A percentile compares a stretch with the other conserved stretches of the same genome.
phyloP scores from a whole-genome alignment of 148 eudicot genomes.

The Oxyria digyna region DNA sequence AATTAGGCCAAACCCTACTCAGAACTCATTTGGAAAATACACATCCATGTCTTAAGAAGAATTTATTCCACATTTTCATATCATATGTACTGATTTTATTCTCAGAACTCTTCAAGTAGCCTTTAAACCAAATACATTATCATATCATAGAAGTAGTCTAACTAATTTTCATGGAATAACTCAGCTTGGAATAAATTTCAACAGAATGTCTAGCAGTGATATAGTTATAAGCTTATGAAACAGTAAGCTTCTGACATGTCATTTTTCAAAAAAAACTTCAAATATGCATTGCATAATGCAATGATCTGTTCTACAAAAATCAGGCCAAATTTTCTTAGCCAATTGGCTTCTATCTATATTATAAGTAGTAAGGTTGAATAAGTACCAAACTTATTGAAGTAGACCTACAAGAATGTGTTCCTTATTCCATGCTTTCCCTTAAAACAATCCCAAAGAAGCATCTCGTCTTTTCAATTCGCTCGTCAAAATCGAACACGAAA shows the following conservation, averaged over 20 bases:
- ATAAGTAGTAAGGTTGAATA: constrained; percentile 46
- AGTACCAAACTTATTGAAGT: constrained; percentile 72
- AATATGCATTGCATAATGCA: background rate
- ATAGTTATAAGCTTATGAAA: background rate
- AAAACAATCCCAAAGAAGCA: constrained; percentile 55
- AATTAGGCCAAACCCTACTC: background rate
- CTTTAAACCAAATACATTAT: background rate
- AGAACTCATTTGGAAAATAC: background rate
- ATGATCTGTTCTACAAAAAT: constrained; percentile 12
- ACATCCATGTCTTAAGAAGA: constrained; percentile 6
- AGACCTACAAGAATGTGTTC: constrained; percentile 48
- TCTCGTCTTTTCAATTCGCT: constrained; percentile 36
- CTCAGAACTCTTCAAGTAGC: background rate
- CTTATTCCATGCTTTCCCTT: constrained; percentile 60
- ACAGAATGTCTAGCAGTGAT: constrained; percentile 1
- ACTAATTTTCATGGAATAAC: background rate
- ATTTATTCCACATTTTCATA: constrained; percentile 19
- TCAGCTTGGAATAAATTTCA: background rate
- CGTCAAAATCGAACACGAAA: constrained; percentile 44
- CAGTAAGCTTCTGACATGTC: background rate
- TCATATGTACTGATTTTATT: background rate
- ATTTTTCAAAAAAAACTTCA: no score
- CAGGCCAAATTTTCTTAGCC: constrained; percentile 19
- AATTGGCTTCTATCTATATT: constrained; percentile 24
- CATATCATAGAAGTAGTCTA: background rate